A percentile compares a stretch with the other conserved stretches of the same genome.
Evolutionary conservation across 495 filamentous ascomycete species (phyloP).

Genomic region (Penicillium cataractarum): DNA sequence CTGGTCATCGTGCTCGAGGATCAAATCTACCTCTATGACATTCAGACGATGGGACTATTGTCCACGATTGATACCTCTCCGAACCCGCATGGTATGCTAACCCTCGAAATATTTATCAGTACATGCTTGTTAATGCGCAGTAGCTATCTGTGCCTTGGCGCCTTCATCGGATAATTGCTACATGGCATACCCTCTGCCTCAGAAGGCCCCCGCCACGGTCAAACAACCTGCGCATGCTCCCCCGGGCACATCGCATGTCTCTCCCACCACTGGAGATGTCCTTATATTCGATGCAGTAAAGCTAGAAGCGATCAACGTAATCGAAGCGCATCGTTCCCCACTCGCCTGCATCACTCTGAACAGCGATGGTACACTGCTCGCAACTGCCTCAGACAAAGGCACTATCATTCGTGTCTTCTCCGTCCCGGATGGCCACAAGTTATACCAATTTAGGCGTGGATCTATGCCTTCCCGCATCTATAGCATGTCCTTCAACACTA

Average conservation of each 20-base stretch:
- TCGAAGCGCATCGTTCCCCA: slow-evolving; percentile 91
- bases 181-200: slow-evolving; percentile 89
- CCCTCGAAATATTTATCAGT: slow-evolving; percentile 11
- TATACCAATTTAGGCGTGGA: slow-evolving; percentile 93
- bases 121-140: neutral
- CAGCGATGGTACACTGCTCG: slow-evolving; percentile 87
- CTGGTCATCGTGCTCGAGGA: slow-evolving; percentile 92
- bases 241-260: slow-evolving; percentile 69
- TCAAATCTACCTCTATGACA: slow-evolving; percentile 96
- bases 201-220: slow-evolving; percentile 69
- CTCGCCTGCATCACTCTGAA: slow-evolving; percentile 88
- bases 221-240: slow-evolving; percentile 82
- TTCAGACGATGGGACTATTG: slow-evolving; percentile 93
- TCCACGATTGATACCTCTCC: slow-evolving; percentile 91
- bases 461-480: slow-evolving; percentile 93
- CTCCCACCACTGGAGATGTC: slow-evolving; percentile 89
- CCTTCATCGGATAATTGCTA: slow-evolving; percentile 95
- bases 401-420: slow-evolving; percentile 96
- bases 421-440: slow-evolving; percentile 83
- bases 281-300: slow-evolving; percentile 87
- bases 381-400: slow-evolving; percentile 95
- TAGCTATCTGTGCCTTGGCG: slow-evolving; percentile 88
- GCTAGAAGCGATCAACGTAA: slow-evolving; percentile 87
- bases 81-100: slow-evolving; percentile 71
- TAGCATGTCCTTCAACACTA: slow-evolving; percentile 99